A percentile compares a stretch with the other conserved stretches of the same genome.
These are phyloP conservation scores for Penium margaritaceum DNA, from an alignment of 139 green algal genomes.

Conservation along the genomic window DNA sequence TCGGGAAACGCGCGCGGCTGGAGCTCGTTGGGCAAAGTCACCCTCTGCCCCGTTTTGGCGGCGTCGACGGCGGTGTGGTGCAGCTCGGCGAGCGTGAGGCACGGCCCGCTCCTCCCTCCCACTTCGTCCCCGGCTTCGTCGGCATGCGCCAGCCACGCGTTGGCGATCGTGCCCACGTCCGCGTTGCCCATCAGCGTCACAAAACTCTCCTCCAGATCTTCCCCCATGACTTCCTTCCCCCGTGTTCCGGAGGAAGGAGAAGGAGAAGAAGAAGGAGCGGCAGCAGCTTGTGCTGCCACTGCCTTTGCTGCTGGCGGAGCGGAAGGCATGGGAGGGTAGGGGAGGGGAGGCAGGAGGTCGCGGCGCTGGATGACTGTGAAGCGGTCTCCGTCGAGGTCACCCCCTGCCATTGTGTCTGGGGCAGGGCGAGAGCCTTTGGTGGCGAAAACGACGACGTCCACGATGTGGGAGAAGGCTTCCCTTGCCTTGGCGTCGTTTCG, in stretches of 20 bases:
- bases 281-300: too few relatives aligned
- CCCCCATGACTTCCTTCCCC: neutral
- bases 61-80: slow-evolving; percentile 18
- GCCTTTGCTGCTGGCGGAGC: neutral
- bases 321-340: neutral
- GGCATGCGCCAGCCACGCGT: slow-evolving; percentile 25
- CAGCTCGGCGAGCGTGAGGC: slow-evolving; percentile 28
- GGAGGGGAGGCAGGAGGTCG: neutral
- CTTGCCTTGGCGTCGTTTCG: neutral
- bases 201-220: neutral
- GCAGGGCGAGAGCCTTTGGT: neutral
- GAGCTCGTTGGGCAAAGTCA: neutral
- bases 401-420: neutral
- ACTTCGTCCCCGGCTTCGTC: neutral
- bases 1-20: slow-evolving; percentile 14
- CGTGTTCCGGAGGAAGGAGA: too few relatives aligned
- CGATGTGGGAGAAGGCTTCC: neutral
- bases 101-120: slow-evolving; percentile 2
- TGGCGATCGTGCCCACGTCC: slow-evolving; percentile 18
- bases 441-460: neutral
- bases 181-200: slow-evolving; percentile 14
- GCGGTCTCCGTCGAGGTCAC: neutral
- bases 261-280: too few relatives aligned
- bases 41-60: slow-evolving; percentile 26
- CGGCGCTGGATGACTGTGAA: neutral